phyloP scores from a whole-genome alignment of 164 flowering plant genomes.

The Taxillus chinensis region DNA sequence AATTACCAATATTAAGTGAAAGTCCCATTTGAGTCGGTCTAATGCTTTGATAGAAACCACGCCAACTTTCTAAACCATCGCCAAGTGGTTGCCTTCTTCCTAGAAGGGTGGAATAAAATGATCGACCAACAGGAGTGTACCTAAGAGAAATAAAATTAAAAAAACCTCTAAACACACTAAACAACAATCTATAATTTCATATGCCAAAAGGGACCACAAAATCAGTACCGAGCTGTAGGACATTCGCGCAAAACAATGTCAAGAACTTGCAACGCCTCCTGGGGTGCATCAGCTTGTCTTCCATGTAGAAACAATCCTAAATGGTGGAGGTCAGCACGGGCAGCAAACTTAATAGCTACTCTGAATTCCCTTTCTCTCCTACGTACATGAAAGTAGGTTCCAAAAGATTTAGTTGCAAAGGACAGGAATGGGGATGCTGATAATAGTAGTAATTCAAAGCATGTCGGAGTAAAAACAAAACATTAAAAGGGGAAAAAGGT shows the following conservation, averaged over 20 bases:
- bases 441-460: not conserved
- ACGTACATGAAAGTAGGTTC: not conserved
- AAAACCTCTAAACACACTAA: not conserved
- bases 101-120: slow-evolving; percentile 43
- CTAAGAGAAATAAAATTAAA: slow-evolving; percentile 13
- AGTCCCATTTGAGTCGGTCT: slow-evolving; percentile 78
- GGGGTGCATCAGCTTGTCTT: slow-evolving; percentile 32
- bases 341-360: slow-evolving; percentile 38
- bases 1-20: slow-evolving; percentile 67
- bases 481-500: not conserved
- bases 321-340: slow-evolving; percentile 29
- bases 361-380: slow-evolving; percentile 27
- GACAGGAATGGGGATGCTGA: not conserved
- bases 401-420: not conserved
- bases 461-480: not conserved
- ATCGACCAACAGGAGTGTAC: slow-evolving; percentile 39
- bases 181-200: not conserved
- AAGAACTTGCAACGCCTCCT: slow-evolving; percentile 33
- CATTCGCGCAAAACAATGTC: slow-evolving; percentile 42
- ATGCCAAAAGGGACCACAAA: too few relatives aligned
- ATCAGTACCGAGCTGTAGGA: slow-evolving; percentile 26
- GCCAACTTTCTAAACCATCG: slow-evolving; percentile 57
- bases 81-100: slow-evolving; percentile 37
- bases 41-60: slow-evolving; percentile 74
- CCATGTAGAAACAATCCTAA: slow-evolving; percentile 37